A percentile compares a stretch with the other conserved stretches of the same genome.
Evolutionary conservation across 345 rosid genomes (phyloP).

Genomic region (Populus nigra): DNA sequence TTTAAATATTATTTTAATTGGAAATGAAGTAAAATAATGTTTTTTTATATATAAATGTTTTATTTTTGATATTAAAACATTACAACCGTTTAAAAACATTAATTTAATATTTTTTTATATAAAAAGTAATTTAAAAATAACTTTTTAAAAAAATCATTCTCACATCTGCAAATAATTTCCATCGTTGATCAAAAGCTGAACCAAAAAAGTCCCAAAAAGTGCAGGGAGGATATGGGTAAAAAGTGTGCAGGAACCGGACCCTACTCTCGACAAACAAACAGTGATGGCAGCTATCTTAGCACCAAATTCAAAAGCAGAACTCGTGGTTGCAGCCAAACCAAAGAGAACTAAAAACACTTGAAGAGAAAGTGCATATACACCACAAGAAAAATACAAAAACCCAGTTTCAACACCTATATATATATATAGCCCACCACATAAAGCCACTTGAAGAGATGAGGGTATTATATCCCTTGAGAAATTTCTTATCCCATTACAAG

Average conservation of each 20-base stretch:
- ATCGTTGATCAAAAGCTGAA: background rate
- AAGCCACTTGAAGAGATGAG: slow-evolving; percentile 17
- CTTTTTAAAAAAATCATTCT: background rate
- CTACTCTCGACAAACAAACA: background rate
- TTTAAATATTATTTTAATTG: no score
- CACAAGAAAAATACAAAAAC: slow-evolving; percentile 5
- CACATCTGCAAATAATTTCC: background rate
- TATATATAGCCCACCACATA: background rate
- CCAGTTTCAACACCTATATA: background rate
- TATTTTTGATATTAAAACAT: no score
- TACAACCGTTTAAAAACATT: no score
- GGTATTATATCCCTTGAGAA: background rate
- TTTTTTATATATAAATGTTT: no score
- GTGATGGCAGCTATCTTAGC: background rate
- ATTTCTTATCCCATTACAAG: background rate
- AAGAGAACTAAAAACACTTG: slow-evolving; percentile 4
- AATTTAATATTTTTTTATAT: no score
- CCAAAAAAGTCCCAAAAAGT: background rate
- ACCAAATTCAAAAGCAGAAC: background rate
- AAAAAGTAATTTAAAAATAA: no score
- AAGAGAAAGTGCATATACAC: background rate
- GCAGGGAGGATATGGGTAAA: background rate
- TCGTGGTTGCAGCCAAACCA: slow-evolving; percentile 12
- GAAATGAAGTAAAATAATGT: no score
- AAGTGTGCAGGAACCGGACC: background rate